phyloP scores from a whole-genome alignment of 2,329 filamentous ascomycete species.

The Helotiales sp. region DNA sequence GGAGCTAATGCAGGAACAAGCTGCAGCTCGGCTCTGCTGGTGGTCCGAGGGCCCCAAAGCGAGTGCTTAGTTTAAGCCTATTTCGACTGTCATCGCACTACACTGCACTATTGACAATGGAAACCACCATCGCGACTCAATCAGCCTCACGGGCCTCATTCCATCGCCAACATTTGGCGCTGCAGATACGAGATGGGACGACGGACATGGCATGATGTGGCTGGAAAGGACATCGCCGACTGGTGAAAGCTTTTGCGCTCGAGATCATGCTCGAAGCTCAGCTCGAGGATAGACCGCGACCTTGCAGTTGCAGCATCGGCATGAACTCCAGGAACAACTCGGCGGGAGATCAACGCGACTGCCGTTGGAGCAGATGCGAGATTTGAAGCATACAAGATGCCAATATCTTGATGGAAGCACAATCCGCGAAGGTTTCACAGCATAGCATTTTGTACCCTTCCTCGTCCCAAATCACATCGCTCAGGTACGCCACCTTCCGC shows the following conservation, averaged over 20 bases:
- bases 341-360: not conserved
- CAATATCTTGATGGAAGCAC: conserved; percentile 1
- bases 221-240: no score
- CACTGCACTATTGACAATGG: no score
- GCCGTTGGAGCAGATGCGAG: not conserved
- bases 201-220: no score
- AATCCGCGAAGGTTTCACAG: not conserved
- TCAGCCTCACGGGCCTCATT: no score
- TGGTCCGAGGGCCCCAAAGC: not conserved
- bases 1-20: not conserved
- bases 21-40: not conserved
- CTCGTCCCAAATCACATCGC: not conserved
- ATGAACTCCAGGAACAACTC: not conserved
- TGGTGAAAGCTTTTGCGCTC: no score
- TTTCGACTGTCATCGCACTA: no score
- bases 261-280: not conserved
- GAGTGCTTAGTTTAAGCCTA: not conserved
- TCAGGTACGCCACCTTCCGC: not conserved
- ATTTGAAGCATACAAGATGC: not conserved
- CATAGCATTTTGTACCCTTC: not conserved
- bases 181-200: no score
- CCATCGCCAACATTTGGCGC: no score
- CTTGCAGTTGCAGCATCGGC: not conserved
- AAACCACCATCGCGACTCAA: no score
- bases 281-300: not conserved